Conservation (phyloP, 2,329 filamentous ascomycete genomes). For the Monosporascus ibericus region DNA sequence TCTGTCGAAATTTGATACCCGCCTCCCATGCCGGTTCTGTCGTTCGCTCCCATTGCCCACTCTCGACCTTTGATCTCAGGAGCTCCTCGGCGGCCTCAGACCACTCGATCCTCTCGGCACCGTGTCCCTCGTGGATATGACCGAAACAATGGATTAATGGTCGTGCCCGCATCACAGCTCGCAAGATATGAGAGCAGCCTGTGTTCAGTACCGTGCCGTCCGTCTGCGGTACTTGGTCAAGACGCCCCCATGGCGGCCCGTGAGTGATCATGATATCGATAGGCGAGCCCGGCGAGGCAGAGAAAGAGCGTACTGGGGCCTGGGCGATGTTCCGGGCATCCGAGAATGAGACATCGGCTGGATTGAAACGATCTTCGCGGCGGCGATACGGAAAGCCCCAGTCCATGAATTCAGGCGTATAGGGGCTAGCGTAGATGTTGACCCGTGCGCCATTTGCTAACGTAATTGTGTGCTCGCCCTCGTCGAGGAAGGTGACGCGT, state of each 20-base stretch:
- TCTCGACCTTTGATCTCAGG: neutral
- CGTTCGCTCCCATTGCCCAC: neutral
- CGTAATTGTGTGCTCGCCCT: neutral
- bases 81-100: neutral
- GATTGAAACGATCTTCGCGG: neutral
- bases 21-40: neutral
- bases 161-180: neutral
- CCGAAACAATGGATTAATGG: neutral
- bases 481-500: neutral
- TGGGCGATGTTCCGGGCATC: neutral
- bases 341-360: neutral
- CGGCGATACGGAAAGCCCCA: neutral
- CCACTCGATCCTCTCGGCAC: neutral
- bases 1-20: neutral
- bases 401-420: neutral
- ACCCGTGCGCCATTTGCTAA: neutral
- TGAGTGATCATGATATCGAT: neutral
- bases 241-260: neutral
- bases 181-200: neutral
- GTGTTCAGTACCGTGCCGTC: neutral
- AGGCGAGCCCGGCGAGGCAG: neutral
- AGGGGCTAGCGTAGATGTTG: neutral
- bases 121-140: neutral
- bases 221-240: neutral
- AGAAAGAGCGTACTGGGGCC: neutral